Conservation (phyloP, 2,329 filamentous ascomycete species). For the Diaporthe citri region DNA sequence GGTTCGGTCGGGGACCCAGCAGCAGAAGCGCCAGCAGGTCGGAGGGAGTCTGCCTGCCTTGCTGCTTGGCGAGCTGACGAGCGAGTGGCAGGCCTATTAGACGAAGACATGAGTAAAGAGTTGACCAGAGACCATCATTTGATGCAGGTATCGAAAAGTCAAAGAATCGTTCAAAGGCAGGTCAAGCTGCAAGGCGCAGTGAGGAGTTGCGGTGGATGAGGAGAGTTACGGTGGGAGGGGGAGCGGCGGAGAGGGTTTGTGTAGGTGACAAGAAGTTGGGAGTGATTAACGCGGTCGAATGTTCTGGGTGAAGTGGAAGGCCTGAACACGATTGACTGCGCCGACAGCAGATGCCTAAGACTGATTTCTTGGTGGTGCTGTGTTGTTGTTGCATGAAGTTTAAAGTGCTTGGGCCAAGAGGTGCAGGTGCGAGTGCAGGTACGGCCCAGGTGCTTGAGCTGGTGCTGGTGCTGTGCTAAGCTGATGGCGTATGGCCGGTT, state of each 20-base stretch:
- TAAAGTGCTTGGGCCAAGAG: conserved; percentile 1
- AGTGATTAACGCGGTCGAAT: conserved; percentile 26
- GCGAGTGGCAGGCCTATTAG: conserved; percentile 85
- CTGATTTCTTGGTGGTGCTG: conserved; percentile 10
- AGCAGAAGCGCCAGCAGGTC: conserved; percentile 55
- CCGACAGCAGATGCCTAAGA: conserved; percentile 11
- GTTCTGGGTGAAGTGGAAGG: not conserved
- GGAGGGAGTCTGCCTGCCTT: conserved; percentile 65
- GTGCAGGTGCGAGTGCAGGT: conserved; percentile 2
- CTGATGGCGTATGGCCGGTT: conserved; percentile 25
- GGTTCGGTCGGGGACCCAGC: conserved; percentile 56
- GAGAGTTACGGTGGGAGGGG: not conserved
- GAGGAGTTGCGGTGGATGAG: conserved; percentile 31
- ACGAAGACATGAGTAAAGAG: conserved; percentile 83
- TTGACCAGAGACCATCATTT: conserved; percentile 39
- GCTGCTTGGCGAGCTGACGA: conserved; percentile 93
- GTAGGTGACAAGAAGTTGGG: conserved; percentile 1
- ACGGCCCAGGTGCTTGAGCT: not conserved
- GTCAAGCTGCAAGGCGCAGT: conserved; percentile 42
- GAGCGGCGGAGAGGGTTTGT: not conserved
- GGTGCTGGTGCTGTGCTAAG: conserved; percentile 11
- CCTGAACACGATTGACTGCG: conserved; percentile 11
- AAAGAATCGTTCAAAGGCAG: conserved; percentile 9
- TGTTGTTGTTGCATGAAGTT: conserved; percentile 8
- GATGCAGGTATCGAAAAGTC: conserved; percentile 42